Conservation (phyloP, 2,329 filamentous ascomycete genomes). For the Sporothrix variecibatus region DNA sequence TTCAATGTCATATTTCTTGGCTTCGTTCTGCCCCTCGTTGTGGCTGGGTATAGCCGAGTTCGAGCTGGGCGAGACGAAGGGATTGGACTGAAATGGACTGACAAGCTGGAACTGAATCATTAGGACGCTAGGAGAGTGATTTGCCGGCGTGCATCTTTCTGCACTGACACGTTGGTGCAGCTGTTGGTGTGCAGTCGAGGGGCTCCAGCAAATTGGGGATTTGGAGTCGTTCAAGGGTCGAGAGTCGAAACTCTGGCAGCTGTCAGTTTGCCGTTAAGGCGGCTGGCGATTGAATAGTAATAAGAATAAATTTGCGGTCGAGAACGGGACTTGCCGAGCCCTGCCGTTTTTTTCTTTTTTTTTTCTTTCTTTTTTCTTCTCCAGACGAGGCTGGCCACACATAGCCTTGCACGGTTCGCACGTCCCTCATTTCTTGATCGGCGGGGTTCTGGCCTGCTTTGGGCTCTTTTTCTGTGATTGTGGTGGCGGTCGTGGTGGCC, state of each 20-base stretch:
- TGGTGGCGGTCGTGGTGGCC: not conserved
- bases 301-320: not conserved
- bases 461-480: not conserved
- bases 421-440: not conserved
- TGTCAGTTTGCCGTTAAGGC: not conserved
- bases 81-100: not conserved
- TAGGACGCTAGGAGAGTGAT: not conserved
- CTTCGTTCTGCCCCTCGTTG: not conserved
- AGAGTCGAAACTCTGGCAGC: not conserved
- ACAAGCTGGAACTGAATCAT: constrained; percentile 6
- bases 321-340: not conserved
- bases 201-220: not conserved
- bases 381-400: not conserved
- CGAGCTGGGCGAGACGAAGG: not conserved
- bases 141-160: not conserved
- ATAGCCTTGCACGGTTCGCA: constrained; percentile 1
- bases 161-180: not conserved
- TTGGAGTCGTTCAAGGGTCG: not conserved
- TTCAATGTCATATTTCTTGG: not conserved
- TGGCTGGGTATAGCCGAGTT: not conserved
- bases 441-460: not conserved
- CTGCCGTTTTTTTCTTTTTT: not conserved
- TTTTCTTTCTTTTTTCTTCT: not conserved
- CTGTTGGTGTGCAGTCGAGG: not conserved
- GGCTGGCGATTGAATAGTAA: not conserved